Conservation (phyloP, 2,329 filamentous ascomycete genomes). For the Albifimbria verrucaria region DNA sequence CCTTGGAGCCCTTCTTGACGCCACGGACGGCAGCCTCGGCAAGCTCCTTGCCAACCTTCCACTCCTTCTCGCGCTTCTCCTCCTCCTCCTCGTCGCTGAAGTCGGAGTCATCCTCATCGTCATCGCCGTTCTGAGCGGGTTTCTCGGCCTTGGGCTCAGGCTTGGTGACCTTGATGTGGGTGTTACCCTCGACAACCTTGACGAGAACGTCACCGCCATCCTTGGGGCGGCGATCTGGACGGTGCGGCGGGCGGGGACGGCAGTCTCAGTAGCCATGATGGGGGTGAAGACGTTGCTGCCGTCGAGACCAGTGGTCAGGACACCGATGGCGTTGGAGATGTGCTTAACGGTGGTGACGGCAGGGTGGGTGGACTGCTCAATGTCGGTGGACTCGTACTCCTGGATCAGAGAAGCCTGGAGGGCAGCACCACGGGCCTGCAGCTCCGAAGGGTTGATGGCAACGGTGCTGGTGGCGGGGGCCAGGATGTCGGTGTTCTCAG, state of each 20-base stretch:
- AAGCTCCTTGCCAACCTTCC: slow-evolving; percentile 80
- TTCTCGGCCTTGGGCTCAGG: slow-evolving; percentile 76
- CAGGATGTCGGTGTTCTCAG: slow-evolving; percentile 71
- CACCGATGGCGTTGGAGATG: slow-evolving; percentile 82
- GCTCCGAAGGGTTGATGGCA: slow-evolving; percentile 91
- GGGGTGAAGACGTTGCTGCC: slow-evolving; percentile 71
- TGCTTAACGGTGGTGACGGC: slow-evolving; percentile 93
- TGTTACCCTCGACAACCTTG: slow-evolving; percentile 81
- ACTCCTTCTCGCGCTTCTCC: slow-evolving; percentile 84
- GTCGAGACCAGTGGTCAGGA: slow-evolving; percentile 62
- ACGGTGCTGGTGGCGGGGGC: slow-evolving; percentile 75
- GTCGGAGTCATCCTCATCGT: slow-evolving; percentile 57
- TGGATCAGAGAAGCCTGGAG: slow-evolving; percentile 93
- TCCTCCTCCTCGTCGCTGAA: slow-evolving; percentile 76
- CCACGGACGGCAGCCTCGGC: slow-evolving; percentile 82
- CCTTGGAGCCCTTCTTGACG: slow-evolving; percentile 83
- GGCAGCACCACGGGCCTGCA: slow-evolving; percentile 83
- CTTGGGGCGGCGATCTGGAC: slow-evolving; percentile 72
- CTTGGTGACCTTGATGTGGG: slow-evolving; percentile 92
- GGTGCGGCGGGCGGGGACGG: slow-evolving; percentile 82
- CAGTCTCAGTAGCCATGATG: slow-evolving; percentile 81
- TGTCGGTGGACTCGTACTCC: slow-evolving; percentile 90
- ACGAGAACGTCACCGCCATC: slow-evolving; percentile 85
- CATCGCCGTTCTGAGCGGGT: slow-evolving; percentile 62
- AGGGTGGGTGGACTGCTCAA: slow-evolving; percentile 93